Evolutionary conservation across 1,139 yeast species (phyloP), one percentile per base, ranked within the genome.

Genomic region (Spencermartinsiella ligniputridi): DNA sequence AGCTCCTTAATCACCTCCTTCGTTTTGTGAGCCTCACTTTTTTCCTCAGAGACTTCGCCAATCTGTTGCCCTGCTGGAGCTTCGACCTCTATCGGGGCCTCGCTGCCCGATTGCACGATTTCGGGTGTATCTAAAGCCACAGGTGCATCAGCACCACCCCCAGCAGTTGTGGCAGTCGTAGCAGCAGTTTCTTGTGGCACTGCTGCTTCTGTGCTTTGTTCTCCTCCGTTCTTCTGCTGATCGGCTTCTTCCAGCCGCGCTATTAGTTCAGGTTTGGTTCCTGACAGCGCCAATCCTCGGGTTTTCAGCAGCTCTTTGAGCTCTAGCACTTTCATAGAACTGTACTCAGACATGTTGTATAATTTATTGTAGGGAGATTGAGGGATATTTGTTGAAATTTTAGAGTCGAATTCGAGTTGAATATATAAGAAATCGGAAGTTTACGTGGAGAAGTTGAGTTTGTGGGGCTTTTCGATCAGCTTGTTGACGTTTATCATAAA

Each of bases 221-320:
- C 25, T 6, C 6, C 25, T 5, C n/a, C 5, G 32, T 15, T 27
- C 30, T 49, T 39, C 27, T 45, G 47, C 25, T 52, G 15, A 45
- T 60, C 68, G 27, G 55, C 51, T 39, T 60, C 67, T 39, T 55
- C 57, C 50, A 90, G 74, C 54, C 97, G 78, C 36, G 79, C 78
- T 44, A 90, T 74, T 55, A 90, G 74, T 47, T 88, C 96, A 36
- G 84, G 82, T 66, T 90, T 92, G 57, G 88, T 82, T 20, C 98
- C 98, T 37, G 82, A 79, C 5, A 75, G 70, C 3, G 95, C 64
- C 47, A 92, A 74, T 1, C 83, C 85, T 53, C 81, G 79, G 37
- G 73, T 68, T 57, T 83, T 82, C 57, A 92, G 76, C 45, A 79
- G 57, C 52, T 85, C 96, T 63, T 86, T 89, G 65, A 90, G 76